Base-by-base conservation (phyloP, 495 filamentous ascomycete genomes). In the Bacidia rubella region DNA sequence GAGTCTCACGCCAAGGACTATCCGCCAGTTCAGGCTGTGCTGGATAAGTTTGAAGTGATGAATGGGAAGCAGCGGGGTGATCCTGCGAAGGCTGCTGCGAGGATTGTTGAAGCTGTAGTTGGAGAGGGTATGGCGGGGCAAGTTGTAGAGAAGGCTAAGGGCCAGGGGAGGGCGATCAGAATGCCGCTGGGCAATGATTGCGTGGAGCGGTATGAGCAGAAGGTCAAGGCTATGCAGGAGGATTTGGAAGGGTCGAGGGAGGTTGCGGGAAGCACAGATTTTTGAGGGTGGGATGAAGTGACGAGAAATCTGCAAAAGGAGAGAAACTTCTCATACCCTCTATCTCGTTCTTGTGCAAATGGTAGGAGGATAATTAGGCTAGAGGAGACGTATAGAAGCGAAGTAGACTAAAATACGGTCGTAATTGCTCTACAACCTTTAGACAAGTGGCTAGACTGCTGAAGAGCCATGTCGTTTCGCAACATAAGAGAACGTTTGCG, bases 101-200 rank as follows among this genome's bases (percentile, higher is more conserved):
- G 68, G 26, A 70, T 75, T 29, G 67, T 75, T 11, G 72, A 75
- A 38, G 68, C 70, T 40, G 43, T 75, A 46, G 69, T 65, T 1
- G 58, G 59, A 25, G 59, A 60, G n/a, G 70, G 73, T 0, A 65
- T 64, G 17, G 68, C 63, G 0, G 54, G 58, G 12, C 7, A 15
- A 15, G 5, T 5, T 5, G 29, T 5, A 7, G 15, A 35, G 29
- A 15, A 20, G 1, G 17, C 56, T 19, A 55, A 56, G 53, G 61
- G 57, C 26, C 59, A 54, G 42, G 29, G 29, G 29, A 35, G 15
- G 15, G 29, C 29, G 29, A 35, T 60, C 26, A 43, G 62, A 47
- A 21, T 64, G 20, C 53, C 56, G 0, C 35, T 64, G 38, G 62
- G 62, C 0, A 52, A 53, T 20, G 62, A 64, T 27, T 62, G 63